Conservation (phyloP, 345 rosid genomes). For the Aethionema arabicum region DNA sequence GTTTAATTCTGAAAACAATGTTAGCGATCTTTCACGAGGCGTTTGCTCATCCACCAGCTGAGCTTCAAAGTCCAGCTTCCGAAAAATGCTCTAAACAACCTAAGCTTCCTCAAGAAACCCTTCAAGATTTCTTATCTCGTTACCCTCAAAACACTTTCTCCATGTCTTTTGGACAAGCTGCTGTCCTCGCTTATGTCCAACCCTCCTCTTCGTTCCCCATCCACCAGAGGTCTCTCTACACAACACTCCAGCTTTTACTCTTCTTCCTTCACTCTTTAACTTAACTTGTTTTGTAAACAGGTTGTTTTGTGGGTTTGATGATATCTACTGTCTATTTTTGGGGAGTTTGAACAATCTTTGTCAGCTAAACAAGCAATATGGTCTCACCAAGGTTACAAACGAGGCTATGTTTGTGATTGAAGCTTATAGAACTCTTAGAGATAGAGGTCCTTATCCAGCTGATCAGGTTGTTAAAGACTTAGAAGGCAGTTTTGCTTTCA, state of each 20-base stretch:
- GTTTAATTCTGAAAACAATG: neutral
- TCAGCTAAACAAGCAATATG: slow-evolving; percentile 71
- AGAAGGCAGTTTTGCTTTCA: slow-evolving; percentile 91
- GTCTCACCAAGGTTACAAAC: slow-evolving; percentile 65
- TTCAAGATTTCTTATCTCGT: slow-evolving; percentile 58
- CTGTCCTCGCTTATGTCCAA: slow-evolving; percentile 63
- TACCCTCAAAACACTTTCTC: slow-evolving; percentile 62
- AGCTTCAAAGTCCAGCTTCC: slow-evolving; percentile 90
- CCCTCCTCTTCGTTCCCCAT: slow-evolving; percentile 40
- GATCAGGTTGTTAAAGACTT: slow-evolving; percentile 89
- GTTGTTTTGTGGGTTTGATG: slow-evolving; percentile 79
- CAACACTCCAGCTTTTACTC: neutral
- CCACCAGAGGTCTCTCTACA: slow-evolving; percentile 52
- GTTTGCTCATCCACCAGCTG: slow-evolving; percentile 82
- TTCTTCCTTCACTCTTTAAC: neutral
- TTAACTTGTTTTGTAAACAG: slow-evolving; percentile 3
- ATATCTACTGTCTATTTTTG: slow-evolving; percentile 71
- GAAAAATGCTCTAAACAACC: slow-evolving; percentile 49
- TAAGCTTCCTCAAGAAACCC: slow-evolving; percentile 62
- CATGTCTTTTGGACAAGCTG: slow-evolving; percentile 63
- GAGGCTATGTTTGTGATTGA: slow-evolving; percentile 87
- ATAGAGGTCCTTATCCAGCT: slow-evolving; percentile 95
- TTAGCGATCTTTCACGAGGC: slow-evolving; percentile 87
- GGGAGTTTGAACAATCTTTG: slow-evolving; percentile 76
- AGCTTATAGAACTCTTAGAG: slow-evolving; percentile 83